phyloP scores from a whole-genome alignment of 2,329 filamentous ascomycete genomes.

The Nothopassalora personata region DNA sequence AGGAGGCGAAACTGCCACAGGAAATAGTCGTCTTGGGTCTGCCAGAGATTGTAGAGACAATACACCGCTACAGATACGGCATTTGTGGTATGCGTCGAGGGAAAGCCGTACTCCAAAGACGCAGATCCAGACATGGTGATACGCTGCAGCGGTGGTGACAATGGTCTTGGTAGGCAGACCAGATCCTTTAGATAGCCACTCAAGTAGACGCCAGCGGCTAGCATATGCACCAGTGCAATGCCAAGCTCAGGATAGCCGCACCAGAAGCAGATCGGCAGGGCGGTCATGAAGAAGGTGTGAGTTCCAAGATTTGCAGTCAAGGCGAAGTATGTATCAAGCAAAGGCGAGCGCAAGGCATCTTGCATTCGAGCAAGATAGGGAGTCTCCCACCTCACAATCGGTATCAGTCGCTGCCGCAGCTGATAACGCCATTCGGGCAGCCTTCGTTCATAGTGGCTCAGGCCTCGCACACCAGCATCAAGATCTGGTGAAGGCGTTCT shows the following conservation, averaged over 20 bases:
- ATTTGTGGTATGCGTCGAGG: conserved; percentile 94
- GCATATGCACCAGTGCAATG: conserved; percentile 61
- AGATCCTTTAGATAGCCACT: conserved; percentile 94
- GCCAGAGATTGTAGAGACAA: conserved; percentile 64
- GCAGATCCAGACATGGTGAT: conserved; percentile 98
- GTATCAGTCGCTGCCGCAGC: conserved; percentile 74
- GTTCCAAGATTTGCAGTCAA: conserved; percentile 94
- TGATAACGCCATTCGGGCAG: conserved; percentile 85
- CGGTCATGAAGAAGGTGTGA: conserved; percentile 98
- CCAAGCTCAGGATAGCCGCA: conserved; percentile 81
- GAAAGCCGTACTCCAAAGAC: conserved; percentile 93
- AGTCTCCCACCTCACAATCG: conserved; percentile 89
- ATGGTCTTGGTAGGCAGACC: conserved; percentile 81
- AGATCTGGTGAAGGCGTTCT: conserved; percentile 30
- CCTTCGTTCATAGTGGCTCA: conserved; percentile 60
- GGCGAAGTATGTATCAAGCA: conserved; percentile 93
- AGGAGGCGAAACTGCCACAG: conserved; percentile 40
- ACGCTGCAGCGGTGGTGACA: conserved; percentile 84
- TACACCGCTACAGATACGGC: conserved; percentile 92
- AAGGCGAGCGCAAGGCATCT: conserved; percentile 69
- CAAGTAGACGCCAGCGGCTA: conserved; percentile 60
- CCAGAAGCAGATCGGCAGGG: conserved; percentile 93
- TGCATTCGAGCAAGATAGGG: conserved; percentile 88
- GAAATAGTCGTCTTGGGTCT: conserved; percentile 56
- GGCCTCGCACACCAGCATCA: conserved; percentile 73